These are phyloP conservation scores for Phytophthora fragariae DNA, from an alignment of 352 stramenopile species.

Conservation along the genomic window DNA sequence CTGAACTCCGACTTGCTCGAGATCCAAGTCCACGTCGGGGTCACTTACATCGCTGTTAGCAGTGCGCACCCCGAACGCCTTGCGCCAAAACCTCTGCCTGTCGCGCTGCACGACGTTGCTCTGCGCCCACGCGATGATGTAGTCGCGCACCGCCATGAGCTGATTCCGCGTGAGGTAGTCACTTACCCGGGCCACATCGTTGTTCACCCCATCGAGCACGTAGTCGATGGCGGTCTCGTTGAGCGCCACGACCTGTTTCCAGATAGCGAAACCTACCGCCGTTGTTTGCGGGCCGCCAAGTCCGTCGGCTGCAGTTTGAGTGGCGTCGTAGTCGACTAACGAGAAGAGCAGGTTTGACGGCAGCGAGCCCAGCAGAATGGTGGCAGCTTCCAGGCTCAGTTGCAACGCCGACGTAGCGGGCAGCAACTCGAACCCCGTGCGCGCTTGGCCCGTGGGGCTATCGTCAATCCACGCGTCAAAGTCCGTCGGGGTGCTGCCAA, in stretches of 20 bases:
- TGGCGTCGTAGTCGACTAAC: slow-evolving; percentile 66
- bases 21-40: slow-evolving; percentile 66
- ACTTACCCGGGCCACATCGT: slow-evolving; percentile 52
- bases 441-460: slow-evolving; percentile 46
- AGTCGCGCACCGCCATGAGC: slow-evolving; percentile 64
- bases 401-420: slow-evolving; percentile 46
- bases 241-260: slow-evolving; percentile 77
- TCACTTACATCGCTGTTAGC: slow-evolving; percentile 53
- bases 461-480: slow-evolving; percentile 79
- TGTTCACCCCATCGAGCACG: slow-evolving; percentile 67
- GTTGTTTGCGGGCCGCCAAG: slow-evolving; percentile 30
- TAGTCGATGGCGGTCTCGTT: slow-evolving; percentile 65
- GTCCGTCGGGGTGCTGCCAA: slow-evolving; percentile 46
- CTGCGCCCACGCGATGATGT: slow-evolving; percentile 62
- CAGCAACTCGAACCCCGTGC: slow-evolving; percentile 71
- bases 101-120: slow-evolving; percentile 58
- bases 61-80: slow-evolving; percentile 53
- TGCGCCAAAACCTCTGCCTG: slow-evolving; percentile 69
- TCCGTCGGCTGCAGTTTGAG: slow-evolving; percentile 28
- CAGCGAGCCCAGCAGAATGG: slow-evolving; percentile 54
- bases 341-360: slow-evolving; percentile 74
- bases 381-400: slow-evolving; percentile 67
- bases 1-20: slow-evolving; percentile 55
- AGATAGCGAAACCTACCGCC: slow-evolving; percentile 71
- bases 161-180: slow-evolving; percentile 71